Base-by-base conservation (phyloP, 805 yeast species). In the Lachancea nothofagi region DNA sequence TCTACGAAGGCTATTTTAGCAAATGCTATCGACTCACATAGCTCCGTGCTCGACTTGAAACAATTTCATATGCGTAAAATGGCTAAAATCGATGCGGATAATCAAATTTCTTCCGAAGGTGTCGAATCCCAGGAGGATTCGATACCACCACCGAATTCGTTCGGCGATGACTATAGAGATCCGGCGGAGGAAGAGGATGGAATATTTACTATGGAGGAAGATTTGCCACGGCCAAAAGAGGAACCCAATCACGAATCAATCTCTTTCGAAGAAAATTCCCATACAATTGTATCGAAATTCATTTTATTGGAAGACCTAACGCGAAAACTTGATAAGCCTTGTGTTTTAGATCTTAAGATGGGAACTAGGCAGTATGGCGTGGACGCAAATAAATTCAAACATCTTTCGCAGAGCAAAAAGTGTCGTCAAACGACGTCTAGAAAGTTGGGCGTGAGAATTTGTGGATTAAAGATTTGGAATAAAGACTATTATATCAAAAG, bases 301-400 rank as follows among this genome's bases (percentile, higher is more conserved):
- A 81, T 93, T 27, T 62, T 93, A 7, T 67, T 93, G 36, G 98
- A 94, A 57, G 99, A 93, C 64, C 65, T 93, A 35, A 93, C 97
- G 0, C 73, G 80, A 40, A 85, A 86, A 18, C 78, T 90, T 79
- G 67, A 64, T 22, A 75, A 74, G 47, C 97, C 98, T 0, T 89
- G 96, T 57, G 97, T 90, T 0, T 66, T 93, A 36, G 99, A 93
- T 63, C 69, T 93, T 51, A 93, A 93, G 58, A 93, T 93, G 97
- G 99, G 99, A 0, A 90, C 99, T 0, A 72, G 99, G 43, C 99
- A 93, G 62, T 93, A 93, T 54, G 98, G 99, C 7, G 82, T 90
- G n/a, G 95, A 88, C 47, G 97, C 97, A 0, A 70, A 72, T 5
- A 59, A 64, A 10, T 65, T 77, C 35, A 93, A 93, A 62, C 82